A percentile compares a stretch with the other conserved stretches of the same genome.
Conservation (phyloP, 345 rosid species). For the Erysimum cheiranthoides region DNA sequence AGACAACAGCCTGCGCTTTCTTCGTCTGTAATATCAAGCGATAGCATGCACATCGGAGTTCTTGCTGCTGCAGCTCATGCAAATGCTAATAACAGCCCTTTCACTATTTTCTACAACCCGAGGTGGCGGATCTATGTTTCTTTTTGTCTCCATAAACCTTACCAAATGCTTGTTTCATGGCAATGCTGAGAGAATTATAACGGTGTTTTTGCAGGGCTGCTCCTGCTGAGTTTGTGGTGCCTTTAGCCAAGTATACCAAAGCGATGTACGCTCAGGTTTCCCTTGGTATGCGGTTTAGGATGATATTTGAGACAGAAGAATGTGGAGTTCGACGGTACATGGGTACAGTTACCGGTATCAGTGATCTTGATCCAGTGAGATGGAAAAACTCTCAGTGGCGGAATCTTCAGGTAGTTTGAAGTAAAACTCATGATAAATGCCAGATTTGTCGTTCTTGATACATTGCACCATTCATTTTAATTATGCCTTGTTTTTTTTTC, state of each 20-base stretch:
- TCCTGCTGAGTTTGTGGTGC: conserved; percentile 95
- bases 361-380: conserved; percentile 85
- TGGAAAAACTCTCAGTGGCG: conserved; percentile 99
- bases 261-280: conserved; percentile 90
- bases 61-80: conserved; percentile 99
- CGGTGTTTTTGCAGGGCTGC: conserved; percentile 73
- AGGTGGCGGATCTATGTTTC: conserved; percentile 55
- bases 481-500: conserved; percentile 1
- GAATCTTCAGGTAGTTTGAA: conserved; percentile 82
- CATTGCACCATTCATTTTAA: conserved; percentile 22
- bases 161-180: neutral
- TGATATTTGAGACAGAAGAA: conserved; percentile 99
- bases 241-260: conserved; percentile 90
- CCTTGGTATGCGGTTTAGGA: conserved; percentile 93
- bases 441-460: neutral
- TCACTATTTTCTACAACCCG: conserved; percentile 91
- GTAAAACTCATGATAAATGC: conserved; percentile 19
- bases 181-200: conserved; percentile 39
- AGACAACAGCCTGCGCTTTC: conserved; percentile 92
- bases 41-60: conserved; percentile 98
- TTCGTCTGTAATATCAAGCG: conserved; percentile 95
- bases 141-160: conserved; percentile 5
- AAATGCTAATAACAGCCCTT: conserved; percentile 89
- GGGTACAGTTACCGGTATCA: conserved; percentile 92
- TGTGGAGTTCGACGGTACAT: conserved; percentile 94